phyloP scores from a whole-genome alignment of 2,329 filamentous ascomycete genomes.

The Talaromyces sp. region DNA sequence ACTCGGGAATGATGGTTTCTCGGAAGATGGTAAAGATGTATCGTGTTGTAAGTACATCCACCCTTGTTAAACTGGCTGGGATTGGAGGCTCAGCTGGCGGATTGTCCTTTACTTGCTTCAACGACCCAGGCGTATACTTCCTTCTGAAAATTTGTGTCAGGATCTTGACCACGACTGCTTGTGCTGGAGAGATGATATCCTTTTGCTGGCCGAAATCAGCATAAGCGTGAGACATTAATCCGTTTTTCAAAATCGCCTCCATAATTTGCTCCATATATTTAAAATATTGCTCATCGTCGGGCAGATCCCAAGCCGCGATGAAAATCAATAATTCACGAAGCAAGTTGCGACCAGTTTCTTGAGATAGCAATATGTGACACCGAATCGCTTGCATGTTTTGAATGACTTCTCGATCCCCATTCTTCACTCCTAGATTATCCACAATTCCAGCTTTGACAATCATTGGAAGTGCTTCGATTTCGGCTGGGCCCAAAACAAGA shows the following conservation, averaged over 20 bases:
- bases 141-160: conserved; percentile 82
- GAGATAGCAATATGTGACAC: conserved; percentile 80
- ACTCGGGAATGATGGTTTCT: conserved; percentile 87
- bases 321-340: conserved; percentile 89
- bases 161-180: conserved; percentile 86
- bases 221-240: conserved; percentile 85
- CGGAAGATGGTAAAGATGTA: conserved; percentile 92
- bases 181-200: conserved; percentile 91
- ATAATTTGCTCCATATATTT: conserved; percentile 96
- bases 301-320: conserved; percentile 93
- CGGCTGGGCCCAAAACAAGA: conserved; percentile 85
- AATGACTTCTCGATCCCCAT: conserved; percentile 52
- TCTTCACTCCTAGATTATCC: conserved; percentile 67
- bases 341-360: conserved; percentile 85
- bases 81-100: conserved; percentile 52
- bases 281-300: conserved; percentile 89
- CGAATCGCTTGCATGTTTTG: conserved; percentile 84
- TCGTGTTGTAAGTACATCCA: conserved; percentile 65
- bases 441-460: conserved; percentile 94
- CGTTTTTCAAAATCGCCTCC: conserved; percentile 83
- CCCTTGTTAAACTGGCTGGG: conserved; percentile 49
- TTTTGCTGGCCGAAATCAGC: conserved; percentile 87
- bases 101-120: conserved; percentile 32
- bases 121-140: conserved; percentile 45
- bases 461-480: conserved; percentile 95